Percentiles rank a stretch among this genome's conserved stretches.
phyloP scores from a whole-genome alignment of 495 filamentous ascomycete genomes.

The Daldinia loculata region DNA sequence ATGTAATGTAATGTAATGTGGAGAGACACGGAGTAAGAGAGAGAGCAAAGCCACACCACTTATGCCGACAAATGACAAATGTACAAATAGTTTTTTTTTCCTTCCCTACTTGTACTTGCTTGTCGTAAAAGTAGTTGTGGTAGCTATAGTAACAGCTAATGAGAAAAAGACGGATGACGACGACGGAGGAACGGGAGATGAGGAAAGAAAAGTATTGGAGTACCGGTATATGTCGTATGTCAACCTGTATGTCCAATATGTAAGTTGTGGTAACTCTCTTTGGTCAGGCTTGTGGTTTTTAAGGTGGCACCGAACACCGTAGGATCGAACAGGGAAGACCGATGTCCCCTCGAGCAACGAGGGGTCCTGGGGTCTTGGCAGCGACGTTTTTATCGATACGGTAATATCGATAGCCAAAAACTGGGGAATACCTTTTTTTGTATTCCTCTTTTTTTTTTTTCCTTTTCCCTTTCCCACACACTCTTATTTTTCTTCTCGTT shows the following conservation, averaged over 20 bases:
- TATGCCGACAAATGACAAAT: not conserved
- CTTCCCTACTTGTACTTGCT: not conserved
- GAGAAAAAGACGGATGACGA: not conserved
- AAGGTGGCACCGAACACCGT: constrained; percentile 30
- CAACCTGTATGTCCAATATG: not conserved
- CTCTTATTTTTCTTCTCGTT: constrained; percentile 9
- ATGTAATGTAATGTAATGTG: constrained; percentile 20
- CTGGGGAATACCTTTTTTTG: constrained; percentile 18
- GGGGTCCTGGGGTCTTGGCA: constrained; percentile 13
- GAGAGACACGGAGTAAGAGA: not conserved
- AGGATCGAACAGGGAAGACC: constrained; percentile 31
- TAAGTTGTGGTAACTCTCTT: constrained; percentile 16
- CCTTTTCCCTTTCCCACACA: constrained; percentile 18
- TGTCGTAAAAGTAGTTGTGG: not conserved
- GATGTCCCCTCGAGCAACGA: constrained; percentile 26
- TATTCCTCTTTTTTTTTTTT: constrained; percentile 7
- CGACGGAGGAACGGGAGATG: constrained; percentile 13
- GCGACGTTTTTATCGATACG: constrained; percentile 40
- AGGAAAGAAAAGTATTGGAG: constrained; percentile 12
- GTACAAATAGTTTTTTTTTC: not conserved
- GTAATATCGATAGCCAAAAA: constrained; percentile 40
- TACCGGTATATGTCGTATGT: constrained; percentile 10
- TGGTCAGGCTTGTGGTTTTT: constrained; percentile 14
- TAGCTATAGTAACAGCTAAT: constrained; percentile 24
- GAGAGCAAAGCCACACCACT: constrained; percentile 26